phyloP scores from a whole-genome alignment of 2,329 filamentous ascomycete species.

The Fusarium mangiferae region DNA sequence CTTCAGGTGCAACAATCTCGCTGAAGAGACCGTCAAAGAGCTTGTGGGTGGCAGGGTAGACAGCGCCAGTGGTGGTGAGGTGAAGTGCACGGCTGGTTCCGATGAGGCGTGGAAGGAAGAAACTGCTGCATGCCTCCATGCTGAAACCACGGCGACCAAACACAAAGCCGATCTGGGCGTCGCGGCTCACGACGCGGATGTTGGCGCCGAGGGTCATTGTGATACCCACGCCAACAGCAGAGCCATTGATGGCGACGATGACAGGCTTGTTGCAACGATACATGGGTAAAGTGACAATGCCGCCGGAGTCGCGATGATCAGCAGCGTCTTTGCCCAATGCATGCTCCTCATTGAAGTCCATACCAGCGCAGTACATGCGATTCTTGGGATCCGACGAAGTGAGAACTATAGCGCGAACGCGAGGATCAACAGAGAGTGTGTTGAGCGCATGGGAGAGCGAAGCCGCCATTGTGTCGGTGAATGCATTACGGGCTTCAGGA shows the following conservation, averaged over 20 bases:
- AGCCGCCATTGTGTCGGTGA: slow-evolving; percentile 71
- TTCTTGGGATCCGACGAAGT: slow-evolving; percentile 61
- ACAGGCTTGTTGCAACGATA: slow-evolving; percentile 68
- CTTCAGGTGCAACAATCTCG: slow-evolving; percentile 68
- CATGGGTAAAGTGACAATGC: slow-evolving; percentile 64
- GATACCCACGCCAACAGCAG: slow-evolving; percentile 69
- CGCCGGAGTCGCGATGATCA: slow-evolving; percentile 62
- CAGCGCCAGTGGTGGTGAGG: slow-evolving; percentile 73
- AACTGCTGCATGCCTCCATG: slow-evolving; percentile 78
- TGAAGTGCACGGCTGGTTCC: slow-evolving; percentile 72
- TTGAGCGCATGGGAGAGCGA: slow-evolving; percentile 67
- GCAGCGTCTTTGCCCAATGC: slow-evolving; percentile 41
- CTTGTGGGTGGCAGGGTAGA: slow-evolving; percentile 62
- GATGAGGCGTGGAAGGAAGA: slow-evolving; percentile 76
- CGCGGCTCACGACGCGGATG: slow-evolving; percentile 62
- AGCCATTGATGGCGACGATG: slow-evolving; percentile 68
- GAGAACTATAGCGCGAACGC: slow-evolving; percentile 65
- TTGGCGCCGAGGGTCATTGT: slow-evolving; percentile 69
- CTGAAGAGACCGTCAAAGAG: slow-evolving; percentile 72
- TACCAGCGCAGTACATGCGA: slow-evolving; percentile 67
- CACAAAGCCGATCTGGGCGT: slow-evolving; percentile 78
- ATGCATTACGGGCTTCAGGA: slow-evolving; percentile 74
- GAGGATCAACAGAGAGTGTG: slow-evolving; percentile 62
- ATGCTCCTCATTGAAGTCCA: slow-evolving; percentile 59
- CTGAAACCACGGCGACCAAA: slow-evolving; percentile 76